Base-by-base conservation (phyloP, 2,329 filamentous ascomycete genomes). In the Apiospora saccharicola region DNA sequence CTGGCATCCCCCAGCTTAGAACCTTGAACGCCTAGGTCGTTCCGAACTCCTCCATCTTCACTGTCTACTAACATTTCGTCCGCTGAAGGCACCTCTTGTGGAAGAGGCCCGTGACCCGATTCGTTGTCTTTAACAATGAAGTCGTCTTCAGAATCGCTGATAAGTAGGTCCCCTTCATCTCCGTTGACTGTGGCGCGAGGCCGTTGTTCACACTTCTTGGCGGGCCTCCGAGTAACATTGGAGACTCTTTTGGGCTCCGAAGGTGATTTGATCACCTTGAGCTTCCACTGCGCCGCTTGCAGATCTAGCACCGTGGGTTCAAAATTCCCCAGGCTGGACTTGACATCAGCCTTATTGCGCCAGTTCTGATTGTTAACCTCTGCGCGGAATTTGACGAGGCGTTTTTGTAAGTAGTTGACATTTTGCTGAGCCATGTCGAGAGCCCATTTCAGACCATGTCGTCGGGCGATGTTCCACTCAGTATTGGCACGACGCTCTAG, bases 261-360 rank as follows among this genome's bases (percentile, higher is more conserved):
- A 5, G 76, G 83, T 24, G 83, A 83, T 51, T 81, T 80, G 5
- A 91, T 81, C 34, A 88, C 75, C 8, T 79, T 75, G n/a, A 88
- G 82, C 3, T 84, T 78, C 88, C 89, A 92, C 10, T 78, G 77
- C 12, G 86, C 79, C 51, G 88, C 81, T 76, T 91, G 84, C 68
- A 88, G 87, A 71, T 92, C 87, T 47, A 89, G 87, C 0, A 98
- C 82, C 4, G 87, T 94, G 5, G 85, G 83, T 73, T 96, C 90
- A 71, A 97, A 83, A 47, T 83, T 87, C 14, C 83, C 81, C 68
- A 90, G 90, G 76, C 90, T 88, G 7, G 81, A 82, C 37, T 85
- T 82, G 19, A 96, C 78, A 19, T 90, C 85, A 0, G 81, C 76
- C 30, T 83, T 82, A 10, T 83, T 88, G 14, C 81, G 79, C 88